These are phyloP conservation scores for Pseudonitzschia multistriata DNA, from an alignment of 108 stramenopile genomes.

Conservation along the genomic window DNA sequence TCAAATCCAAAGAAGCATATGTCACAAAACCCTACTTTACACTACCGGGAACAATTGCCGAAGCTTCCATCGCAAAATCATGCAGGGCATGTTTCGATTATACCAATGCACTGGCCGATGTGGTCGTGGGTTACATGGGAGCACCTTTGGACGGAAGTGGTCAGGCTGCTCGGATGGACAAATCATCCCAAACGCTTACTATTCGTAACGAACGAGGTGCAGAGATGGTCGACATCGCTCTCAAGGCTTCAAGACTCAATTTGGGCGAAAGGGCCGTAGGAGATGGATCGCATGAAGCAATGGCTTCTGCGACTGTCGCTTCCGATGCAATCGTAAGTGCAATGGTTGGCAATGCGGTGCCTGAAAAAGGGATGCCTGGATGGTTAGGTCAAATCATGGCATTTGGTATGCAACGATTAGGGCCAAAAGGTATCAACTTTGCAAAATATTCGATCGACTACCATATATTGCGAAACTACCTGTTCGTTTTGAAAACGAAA, in stretches of 20 bases:
- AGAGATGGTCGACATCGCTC: slow-evolving; percentile 61
- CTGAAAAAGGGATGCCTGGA: slow-evolving; percentile 61
- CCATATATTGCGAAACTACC: slow-evolving; percentile 77
- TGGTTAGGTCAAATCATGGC: slow-evolving; percentile 68
- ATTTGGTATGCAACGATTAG: slow-evolving; percentile 44
- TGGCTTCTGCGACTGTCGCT: slow-evolving; percentile 59
- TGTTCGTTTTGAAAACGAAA: slow-evolving; percentile 49
- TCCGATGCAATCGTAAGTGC: slow-evolving; percentile 58
- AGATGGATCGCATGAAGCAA: slow-evolving; percentile 54
- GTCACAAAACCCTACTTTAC: slow-evolving; percentile 74
- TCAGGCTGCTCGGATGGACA: slow-evolving; percentile 7
- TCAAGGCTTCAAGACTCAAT: slow-evolving; percentile 41
- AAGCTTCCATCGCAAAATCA: slow-evolving; percentile 72
- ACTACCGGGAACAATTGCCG: slow-evolving; percentile 72
- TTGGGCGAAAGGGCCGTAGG: slow-evolving; percentile 49
- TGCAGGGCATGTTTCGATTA: slow-evolving; percentile 84
- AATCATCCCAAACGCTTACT: slow-evolving; percentile 62
- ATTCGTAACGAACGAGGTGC: slow-evolving; percentile 67
- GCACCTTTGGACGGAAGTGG: slow-evolving; percentile 19
- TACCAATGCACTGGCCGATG: slow-evolving; percentile 82
- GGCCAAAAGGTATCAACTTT: slow-evolving; percentile 76
- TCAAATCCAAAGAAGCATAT: slow-evolving; percentile 63
- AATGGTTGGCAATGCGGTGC: slow-evolving; percentile 53
- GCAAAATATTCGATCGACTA: slow-evolving; percentile 83
- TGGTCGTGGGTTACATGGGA: slow-evolving; percentile 86